Percentiles rank a stretch among this genome's conserved stretches.
Evolutionary conservation across 225 moss, liverwort and hornwort species (phyloP).

Genomic region (Takakia lepidozioides): DNA sequence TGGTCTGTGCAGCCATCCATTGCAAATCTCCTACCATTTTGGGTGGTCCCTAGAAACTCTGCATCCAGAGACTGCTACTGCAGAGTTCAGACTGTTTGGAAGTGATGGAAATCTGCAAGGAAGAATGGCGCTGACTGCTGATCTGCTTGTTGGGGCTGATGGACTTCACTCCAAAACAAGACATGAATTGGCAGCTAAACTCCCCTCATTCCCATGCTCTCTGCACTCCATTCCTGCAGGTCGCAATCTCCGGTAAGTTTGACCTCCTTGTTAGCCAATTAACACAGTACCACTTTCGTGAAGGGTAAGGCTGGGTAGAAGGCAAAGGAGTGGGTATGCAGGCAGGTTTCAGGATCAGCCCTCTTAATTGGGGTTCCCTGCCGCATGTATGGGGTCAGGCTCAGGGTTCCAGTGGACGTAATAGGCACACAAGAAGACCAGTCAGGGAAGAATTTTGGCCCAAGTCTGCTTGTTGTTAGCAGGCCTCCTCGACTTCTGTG

Average conservation of each 20-base stretch:
- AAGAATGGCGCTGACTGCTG: conserved; percentile 19
- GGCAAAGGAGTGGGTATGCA: no score
- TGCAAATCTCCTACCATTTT: conserved; percentile 34
- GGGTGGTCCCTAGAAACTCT: conserved; percentile 25
- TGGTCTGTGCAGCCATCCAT: conserved; percentile 26
- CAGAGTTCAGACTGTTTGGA: conserved; percentile 20
- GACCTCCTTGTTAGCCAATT: no score
- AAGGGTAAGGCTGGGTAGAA: not conserved
- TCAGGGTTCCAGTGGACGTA: conserved; percentile 47
- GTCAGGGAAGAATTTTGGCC: conserved; percentile 31
- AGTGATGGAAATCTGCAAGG: conserved; percentile 1
- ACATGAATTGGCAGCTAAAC: conserved; percentile 35
- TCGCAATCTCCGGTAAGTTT: conserved; percentile 38
- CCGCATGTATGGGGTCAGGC: conserved; percentile 22
- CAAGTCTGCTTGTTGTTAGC: conserved; percentile 45
- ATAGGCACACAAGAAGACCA: conserved; percentile 51
- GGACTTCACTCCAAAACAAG: conserved; percentile 43
- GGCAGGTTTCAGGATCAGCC: conserved; percentile 5
- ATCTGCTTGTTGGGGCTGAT: conserved; percentile 50
- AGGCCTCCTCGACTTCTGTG: conserved; percentile 35
- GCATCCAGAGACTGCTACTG: conserved; percentile 23
- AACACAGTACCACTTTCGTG: not conserved
- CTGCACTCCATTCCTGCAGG: conserved; percentile 43
- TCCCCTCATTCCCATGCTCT: conserved; percentile 19
- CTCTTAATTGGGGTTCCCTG: conserved; percentile 8